Percentiles rank a stretch among this genome's conserved stretches.
Evolutionary conservation across 139 green algal genomes (phyloP).

Genomic region (Micractinium conductrix): DNA sequence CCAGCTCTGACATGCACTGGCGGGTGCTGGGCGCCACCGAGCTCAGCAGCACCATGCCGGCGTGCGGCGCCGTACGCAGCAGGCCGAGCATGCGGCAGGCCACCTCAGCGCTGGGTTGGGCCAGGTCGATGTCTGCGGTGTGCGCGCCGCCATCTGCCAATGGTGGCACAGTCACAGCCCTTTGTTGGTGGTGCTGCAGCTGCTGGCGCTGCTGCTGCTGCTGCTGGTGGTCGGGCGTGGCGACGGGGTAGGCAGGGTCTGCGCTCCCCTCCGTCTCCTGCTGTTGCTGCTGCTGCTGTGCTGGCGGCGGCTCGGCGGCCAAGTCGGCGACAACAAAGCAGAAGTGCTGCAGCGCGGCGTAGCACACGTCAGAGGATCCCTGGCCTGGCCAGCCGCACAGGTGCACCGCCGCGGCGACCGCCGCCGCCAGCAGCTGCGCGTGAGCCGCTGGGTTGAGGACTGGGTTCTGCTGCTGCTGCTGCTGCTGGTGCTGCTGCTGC

Average conservation of each 20-base stretch:
- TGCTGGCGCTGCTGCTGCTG: background rate
- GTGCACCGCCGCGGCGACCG: background rate
- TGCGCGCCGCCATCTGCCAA: no score
- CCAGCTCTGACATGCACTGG: conserved; percentile 3
- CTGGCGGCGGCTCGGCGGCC: background rate
- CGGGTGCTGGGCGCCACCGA: background rate
- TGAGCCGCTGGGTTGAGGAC: background rate
- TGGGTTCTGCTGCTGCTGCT: background rate
- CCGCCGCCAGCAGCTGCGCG: background rate
- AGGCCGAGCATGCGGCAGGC: background rate
- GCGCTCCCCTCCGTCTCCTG: no score
- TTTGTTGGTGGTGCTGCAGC: background rate
- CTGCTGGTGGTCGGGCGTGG: background rate
- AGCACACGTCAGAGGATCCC: background rate
- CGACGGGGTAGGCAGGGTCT: background rate
- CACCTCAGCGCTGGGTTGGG: background rate
- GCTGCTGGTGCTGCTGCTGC: background rate
- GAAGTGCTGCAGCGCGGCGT: conserved; percentile 7
- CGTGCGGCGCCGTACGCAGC: background rate
- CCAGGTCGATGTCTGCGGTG: background rate
- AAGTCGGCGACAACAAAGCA: background rate
- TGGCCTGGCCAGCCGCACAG: background rate
- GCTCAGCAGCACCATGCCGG: conserved; percentile 21
- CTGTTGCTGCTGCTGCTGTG: background rate
- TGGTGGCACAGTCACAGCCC: background rate